phyloP scores from a whole-genome alignment of 2,329 filamentous ascomycete species.

The Epichloe coenophiala region DNA sequence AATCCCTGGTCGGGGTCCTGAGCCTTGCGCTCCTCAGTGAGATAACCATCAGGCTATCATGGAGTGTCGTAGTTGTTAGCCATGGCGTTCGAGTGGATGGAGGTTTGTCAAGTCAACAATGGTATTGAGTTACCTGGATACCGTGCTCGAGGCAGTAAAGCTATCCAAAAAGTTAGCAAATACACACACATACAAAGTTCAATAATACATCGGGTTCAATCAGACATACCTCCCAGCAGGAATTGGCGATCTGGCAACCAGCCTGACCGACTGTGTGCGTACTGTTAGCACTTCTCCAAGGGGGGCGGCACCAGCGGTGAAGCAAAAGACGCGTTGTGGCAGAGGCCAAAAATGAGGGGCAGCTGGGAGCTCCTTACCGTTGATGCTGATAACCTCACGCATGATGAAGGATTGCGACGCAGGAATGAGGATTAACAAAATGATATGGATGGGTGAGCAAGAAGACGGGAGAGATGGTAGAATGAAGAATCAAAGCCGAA shows the following conservation, averaged over 20 bases:
- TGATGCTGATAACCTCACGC: conserved; percentile 99
- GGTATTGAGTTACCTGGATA: conserved; percentile 63
- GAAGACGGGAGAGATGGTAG: conserved; percentile 9
- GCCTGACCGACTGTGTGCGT: conserved; percentile 81
- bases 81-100: neutral
- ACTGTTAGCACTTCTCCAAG: conserved; percentile 34
- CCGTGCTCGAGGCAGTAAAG: conserved; percentile 99
- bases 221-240: conserved; percentile 94
- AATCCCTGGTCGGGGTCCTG: conserved; percentile 91
- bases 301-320: conserved; percentile 3
- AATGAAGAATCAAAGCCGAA: conserved; percentile 12
- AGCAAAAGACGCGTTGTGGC: conserved; percentile 8
- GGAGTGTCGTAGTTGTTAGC: conserved; percentile 3
- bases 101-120: conserved; percentile 4
- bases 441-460: conserved; percentile 8
- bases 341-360: conserved; percentile 16
- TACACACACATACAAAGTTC: neutral
- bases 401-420: conserved; percentile 44
- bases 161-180: conserved; percentile 36
- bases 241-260: conserved; percentile 99
- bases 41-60: conserved; percentile 83
- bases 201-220: neutral
- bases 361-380: conserved; percentile 52
- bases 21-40: conserved; percentile 95
- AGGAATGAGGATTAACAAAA: conserved; percentile 8